Evolutionary conservation across 805 yeast genomes (phyloP).

Genomic region (Isabelozyma gotoi): DNA sequence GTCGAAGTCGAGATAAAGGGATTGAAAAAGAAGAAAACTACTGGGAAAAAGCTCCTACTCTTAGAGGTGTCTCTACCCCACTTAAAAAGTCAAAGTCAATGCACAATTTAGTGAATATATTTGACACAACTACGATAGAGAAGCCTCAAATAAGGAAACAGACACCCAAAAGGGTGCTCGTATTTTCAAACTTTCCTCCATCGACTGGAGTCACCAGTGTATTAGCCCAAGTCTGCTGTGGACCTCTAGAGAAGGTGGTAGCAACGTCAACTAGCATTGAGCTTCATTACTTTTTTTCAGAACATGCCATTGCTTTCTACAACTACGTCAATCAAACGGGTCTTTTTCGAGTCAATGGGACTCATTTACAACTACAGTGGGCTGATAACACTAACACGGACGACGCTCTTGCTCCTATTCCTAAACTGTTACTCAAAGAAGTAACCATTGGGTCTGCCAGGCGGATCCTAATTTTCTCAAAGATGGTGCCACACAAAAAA

Average conservation of each 20-base stretch:
- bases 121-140: not conserved
- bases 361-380: constrained; percentile 50
- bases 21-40: not conserved
- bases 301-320: constrained; percentile 56
- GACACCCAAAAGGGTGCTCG: constrained; percentile 14
- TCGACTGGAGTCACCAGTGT: constrained; percentile 49
- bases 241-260: constrained; percentile 59
- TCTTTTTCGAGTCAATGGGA: constrained; percentile 60
- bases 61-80: not conserved
- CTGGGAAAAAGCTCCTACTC: not conserved
- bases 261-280: constrained; percentile 27
- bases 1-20: not conserved
- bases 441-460: constrained; percentile 48
- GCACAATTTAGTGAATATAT: not conserved
- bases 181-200: constrained; percentile 38
- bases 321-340: constrained; percentile 49
- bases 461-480: constrained; percentile 49
- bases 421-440: constrained; percentile 25
- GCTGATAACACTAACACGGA: constrained; percentile 24
- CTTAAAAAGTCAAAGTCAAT: not conserved
- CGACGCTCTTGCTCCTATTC: constrained; percentile 14
- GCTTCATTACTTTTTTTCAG: constrained; percentile 51
- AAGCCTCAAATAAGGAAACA: not conserved
- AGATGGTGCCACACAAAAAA: constrained; percentile 20
- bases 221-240: constrained; percentile 61